These are phyloP conservation scores for Kodamaea sp. DNA, from an alignment of 1,139 yeast genomes.

Conservation along the genomic window DNA sequence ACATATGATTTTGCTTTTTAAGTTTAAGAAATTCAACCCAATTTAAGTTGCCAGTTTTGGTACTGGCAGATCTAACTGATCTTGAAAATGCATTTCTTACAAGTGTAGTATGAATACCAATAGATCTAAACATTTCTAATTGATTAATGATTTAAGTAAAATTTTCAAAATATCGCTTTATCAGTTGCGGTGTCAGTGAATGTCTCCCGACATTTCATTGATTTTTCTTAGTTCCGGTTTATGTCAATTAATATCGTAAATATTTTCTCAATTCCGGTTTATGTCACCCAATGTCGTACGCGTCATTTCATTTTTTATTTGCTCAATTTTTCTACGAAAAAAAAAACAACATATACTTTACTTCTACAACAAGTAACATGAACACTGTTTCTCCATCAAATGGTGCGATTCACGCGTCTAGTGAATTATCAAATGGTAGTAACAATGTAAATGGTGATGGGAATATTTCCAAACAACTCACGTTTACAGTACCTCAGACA, in stretches of 20 bases:
- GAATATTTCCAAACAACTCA: not conserved
- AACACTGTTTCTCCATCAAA: constrained; percentile 1
- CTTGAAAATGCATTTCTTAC: constrained; percentile 3
- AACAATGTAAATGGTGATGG: not conserved
- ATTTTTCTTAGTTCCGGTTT: not conserved
- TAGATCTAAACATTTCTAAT: constrained; percentile 11
- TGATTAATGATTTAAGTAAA: not conserved
- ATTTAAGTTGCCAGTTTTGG: constrained; percentile 26
- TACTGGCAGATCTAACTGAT: constrained; percentile 13
- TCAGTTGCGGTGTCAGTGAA: too few species aligned
- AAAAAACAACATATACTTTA: not conserved
- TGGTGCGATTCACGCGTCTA: constrained; percentile 1
- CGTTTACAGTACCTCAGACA: constrained; percentile 12
- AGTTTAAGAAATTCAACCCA: constrained; percentile 81
- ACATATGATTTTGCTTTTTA: constrained; percentile 69
- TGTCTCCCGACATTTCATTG: too few species aligned
- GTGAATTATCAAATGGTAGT: constrained; percentile 3
- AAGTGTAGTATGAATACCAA: constrained; percentile 15
- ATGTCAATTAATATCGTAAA: too few species aligned
- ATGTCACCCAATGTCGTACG: too few species aligned
- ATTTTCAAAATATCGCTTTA: too few species aligned
- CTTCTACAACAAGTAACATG: constrained; percentile 3
- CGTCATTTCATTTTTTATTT: too few species aligned
- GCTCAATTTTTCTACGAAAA: not conserved
- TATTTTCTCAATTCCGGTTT: too few species aligned